Conservation (phyloP, 768 basidiomycete species). For the Pleurotus giganteus region DNA sequence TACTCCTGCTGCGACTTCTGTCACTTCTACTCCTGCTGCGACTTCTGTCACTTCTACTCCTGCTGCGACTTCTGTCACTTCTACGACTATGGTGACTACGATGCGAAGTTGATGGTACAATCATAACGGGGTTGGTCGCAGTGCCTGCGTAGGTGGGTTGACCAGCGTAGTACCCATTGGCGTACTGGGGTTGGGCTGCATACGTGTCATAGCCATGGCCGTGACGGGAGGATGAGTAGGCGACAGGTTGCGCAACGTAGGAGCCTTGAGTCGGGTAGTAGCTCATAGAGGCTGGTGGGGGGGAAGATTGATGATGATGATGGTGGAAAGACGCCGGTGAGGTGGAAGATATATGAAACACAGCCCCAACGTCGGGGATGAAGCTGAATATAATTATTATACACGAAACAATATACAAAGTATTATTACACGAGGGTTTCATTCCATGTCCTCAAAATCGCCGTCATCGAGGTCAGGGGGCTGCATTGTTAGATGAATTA, state of each 20-base stretch:
- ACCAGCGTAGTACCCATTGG: slow-evolving; percentile 6
- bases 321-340: background rate
- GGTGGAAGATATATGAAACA: slow-evolving; percentile 4
- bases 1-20: slow-evolving; percentile 5
- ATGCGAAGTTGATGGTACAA: background rate
- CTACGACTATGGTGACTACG: slow-evolving; percentile 8
- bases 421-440: slow-evolving; percentile 7
- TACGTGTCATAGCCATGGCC: slow-evolving; percentile 16
- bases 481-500: slow-evolving; percentile 35
- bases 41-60: slow-evolving; percentile 6
- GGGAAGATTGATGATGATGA: slow-evolving; percentile 4
- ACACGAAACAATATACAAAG: slow-evolving; percentile 10
- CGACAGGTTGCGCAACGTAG: slow-evolving; percentile 24
- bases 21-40: slow-evolving; percentile 5
- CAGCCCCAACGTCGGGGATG: slow-evolving; percentile 4
- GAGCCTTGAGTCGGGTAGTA: slow-evolving; percentile 41
- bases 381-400: background rate
- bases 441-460: slow-evolving; percentile 80
- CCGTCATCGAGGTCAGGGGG: slow-evolving; percentile 93
- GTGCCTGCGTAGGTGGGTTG: slow-evolving; percentile 5
- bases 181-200: slow-evolving; percentile 15
- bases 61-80: slow-evolving; percentile 6
- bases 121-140: background rate
- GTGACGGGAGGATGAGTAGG: slow-evolving; percentile 27
- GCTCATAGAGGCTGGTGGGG: slow-evolving; percentile 7